Evolutionary conservation across 2,329 filamentous ascomycete species (phyloP).

Genomic region (Aspergillus glaucus): DNA sequence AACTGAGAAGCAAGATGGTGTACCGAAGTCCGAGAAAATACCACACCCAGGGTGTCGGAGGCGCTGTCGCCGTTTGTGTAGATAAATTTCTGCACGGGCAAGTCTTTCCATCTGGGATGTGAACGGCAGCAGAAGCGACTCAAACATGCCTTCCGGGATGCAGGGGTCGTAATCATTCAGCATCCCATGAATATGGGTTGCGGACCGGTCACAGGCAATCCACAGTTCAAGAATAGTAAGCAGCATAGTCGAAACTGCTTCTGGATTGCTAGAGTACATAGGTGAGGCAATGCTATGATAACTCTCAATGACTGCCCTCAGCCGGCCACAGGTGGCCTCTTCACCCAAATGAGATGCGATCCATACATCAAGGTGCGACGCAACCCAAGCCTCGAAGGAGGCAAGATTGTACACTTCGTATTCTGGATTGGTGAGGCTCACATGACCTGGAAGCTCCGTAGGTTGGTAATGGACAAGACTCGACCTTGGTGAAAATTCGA

Average conservation of each 20-base stretch:
- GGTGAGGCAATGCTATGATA: constrained; percentile 27
- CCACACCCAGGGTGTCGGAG: constrained; percentile 24
- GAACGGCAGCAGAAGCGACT: constrained; percentile 42
- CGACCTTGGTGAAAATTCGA: no score
- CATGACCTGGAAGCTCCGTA: no score
- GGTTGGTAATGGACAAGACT: no score
- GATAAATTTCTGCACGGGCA: constrained; percentile 6
- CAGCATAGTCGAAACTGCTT: constrained; percentile 47
- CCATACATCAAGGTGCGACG: constrained; percentile 34
- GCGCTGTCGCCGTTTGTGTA: constrained; percentile 13
- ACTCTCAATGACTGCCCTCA: constrained; percentile 4
- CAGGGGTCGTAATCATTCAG: constrained; percentile 43
- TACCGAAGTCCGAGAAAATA: neutral
- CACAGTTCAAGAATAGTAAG: constrained; percentile 52
- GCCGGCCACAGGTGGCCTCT: constrained; percentile 19
- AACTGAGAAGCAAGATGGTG: constrained; percentile 35
- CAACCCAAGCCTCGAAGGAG: constrained; percentile 47
- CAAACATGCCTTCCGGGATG: constrained; percentile 34
- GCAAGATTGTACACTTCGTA: constrained; percentile 15
- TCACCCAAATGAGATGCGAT: neutral
- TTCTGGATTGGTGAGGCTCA: no score
- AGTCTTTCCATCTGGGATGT: constrained; percentile 13
- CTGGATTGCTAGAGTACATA: constrained; percentile 37
- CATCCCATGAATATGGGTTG: constrained; percentile 31
- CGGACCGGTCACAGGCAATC: constrained; percentile 47